Evolutionary conservation across 345 rosid genomes (phyloP), one percentile per base, ranked within the genome.

Genomic region (Leavenworthia alabamica): DNA sequence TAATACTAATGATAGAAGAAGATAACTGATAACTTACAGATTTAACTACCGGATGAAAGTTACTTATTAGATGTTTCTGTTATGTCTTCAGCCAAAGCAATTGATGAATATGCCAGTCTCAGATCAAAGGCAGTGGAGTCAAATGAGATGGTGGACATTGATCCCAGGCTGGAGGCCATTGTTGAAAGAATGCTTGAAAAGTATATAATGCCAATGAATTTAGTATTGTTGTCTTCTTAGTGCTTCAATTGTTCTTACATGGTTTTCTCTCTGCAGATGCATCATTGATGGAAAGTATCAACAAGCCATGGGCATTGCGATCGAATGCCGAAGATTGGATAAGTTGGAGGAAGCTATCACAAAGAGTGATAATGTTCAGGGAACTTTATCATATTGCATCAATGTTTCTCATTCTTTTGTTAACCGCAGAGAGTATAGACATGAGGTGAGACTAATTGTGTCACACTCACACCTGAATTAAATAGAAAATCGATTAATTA

Each of bases 171-270:
- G 73, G 96, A 94, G 79, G 91, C 78, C 49, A 88, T 90, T 69
- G 99, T 94, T 72, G 97, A 94, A 84, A 90, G 97, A 79, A 84
- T 94, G 97, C 83, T 94, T 22, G 89, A 85, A 62, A 94, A 94
- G 99, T 94, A 86, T 67, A 95, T 36, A 39, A 35, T 31, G 16
- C 70, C 7, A 8, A 36, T 37, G n/a, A 8, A 3, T 13, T 7
- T 28, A 35, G 42, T 36, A 35, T 15, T 43, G 43, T 39, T 49
- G 19, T 62, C 53, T 15, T 40, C 23, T 46, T 32, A 12, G 44
- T 71, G 53, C 41, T 29, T 66, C 47, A 59, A 7, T 66, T 54
- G 4, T 45, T 55, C 73, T 66, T 39, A 66, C 27, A 1, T 40
- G 6, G 16, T 53, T 67, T 66, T 44, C 47, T 54, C 5, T 3